Conservation (phyloP, 2,329 filamentous ascomycete species). For the Calonectria honghensis region DNA sequence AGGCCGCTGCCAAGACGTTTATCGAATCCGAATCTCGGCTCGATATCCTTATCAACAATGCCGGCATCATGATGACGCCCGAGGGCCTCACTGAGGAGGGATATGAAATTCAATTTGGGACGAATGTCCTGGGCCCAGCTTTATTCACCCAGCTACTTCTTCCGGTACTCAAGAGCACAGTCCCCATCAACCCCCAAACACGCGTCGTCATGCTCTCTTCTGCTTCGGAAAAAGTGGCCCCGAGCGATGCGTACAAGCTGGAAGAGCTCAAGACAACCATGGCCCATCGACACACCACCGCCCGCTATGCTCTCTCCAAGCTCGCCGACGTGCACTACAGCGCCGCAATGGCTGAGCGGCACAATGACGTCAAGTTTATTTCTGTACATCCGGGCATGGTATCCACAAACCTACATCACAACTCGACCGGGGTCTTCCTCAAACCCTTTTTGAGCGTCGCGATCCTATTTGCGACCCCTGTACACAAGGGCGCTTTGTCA, state of each 20-base stretch:
- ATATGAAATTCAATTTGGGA: conserved; percentile 46
- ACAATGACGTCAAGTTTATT: conserved; percentile 18
- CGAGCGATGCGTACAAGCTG: conserved; percentile 15
- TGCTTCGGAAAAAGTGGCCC: neutral
- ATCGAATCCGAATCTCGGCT: conserved; percentile 31
- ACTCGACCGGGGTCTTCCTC: conserved; percentile 16
- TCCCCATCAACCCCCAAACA: conserved; percentile 5
- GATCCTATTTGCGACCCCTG: conserved; percentile 2
- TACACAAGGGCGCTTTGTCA: conserved; percentile 18
- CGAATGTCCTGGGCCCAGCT: conserved; percentile 42
- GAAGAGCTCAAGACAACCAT: conserved; percentile 17
- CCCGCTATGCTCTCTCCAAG: conserved; percentile 5
- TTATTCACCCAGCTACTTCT: conserved; percentile 41
- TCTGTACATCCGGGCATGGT: conserved; percentile 32
- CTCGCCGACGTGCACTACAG: conserved; percentile 14
- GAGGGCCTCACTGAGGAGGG: conserved; percentile 42
- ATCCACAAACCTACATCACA: conserved; percentile 29
- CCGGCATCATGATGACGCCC: conserved; percentile 41
- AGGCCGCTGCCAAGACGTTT: conserved; percentile 23
- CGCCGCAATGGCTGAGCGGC: neutral
- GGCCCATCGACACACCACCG: neutral
- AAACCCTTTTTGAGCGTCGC: conserved; percentile 29
- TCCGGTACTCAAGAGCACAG: conserved; percentile 38
- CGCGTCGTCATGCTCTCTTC: conserved; percentile 19
- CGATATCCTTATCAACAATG: conserved; percentile 43